These are phyloP conservation scores for Zizania latifolia DNA, from an alignment of 176 grass and related monocot species.

Conservation along the genomic window DNA sequence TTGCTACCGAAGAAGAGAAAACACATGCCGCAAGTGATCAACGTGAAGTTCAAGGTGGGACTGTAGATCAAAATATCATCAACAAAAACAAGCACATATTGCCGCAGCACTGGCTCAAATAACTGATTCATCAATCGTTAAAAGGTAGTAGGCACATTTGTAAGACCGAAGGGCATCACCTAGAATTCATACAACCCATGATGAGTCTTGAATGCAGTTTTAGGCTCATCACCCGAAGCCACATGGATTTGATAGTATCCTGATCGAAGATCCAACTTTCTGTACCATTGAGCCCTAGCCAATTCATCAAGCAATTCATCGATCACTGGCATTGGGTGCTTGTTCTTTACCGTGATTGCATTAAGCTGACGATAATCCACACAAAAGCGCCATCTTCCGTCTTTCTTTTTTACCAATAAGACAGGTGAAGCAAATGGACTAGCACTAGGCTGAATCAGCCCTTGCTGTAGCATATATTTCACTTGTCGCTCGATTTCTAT, in stretches of 20 bases:
- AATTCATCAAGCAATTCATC: neutral
- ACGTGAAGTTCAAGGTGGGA: no score
- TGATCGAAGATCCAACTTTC: neutral
- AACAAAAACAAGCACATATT: no score
- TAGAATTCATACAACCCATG: neutral
- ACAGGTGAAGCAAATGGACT: neutral
- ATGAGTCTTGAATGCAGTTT: neutral
- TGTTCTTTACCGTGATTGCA: no score
- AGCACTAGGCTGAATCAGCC: neutral
- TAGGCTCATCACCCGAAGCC: neutral
- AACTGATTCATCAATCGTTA: neutral
- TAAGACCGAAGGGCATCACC: neutral
- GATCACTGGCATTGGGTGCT: no score
- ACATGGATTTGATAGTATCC: neutral
- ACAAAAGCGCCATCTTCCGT: neutral
- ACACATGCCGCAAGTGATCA: neutral
- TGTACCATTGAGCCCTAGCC: neutral
- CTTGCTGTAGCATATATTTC: fast-evolving
- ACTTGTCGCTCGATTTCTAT: no score
- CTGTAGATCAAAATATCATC: no score
- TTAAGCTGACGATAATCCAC: no score
- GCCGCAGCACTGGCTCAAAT: no score
- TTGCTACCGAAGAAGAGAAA: neutral
- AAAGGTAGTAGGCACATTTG: neutral
- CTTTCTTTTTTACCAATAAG: neutral